phyloP scores from a whole-genome alignment of 768 basidiomycete species.

The Stropharia rugosoannulata region DNA sequence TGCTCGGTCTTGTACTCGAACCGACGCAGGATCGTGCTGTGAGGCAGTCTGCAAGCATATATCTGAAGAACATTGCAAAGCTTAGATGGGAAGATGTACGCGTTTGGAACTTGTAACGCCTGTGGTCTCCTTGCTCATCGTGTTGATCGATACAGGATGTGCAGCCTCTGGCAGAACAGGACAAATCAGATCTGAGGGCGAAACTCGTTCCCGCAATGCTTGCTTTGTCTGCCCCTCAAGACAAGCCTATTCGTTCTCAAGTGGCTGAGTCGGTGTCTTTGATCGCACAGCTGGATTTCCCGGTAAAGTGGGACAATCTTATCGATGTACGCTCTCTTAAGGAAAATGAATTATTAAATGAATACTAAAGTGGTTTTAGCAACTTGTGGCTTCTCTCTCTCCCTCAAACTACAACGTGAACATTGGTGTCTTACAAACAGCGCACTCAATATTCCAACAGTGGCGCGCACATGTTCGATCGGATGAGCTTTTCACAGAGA shows the following conservation, averaged over 20 bases:
- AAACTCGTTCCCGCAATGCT: conserved; percentile 94
- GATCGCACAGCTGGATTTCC: conserved; percentile 92
- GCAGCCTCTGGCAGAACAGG: conserved; percentile 63
- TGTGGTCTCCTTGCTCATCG: neutral
- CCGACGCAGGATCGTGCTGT: conserved; percentile 64
- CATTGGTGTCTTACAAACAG: conserved; percentile 88
- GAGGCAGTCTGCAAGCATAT: conserved; percentile 83
- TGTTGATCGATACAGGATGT: conserved; percentile 53
- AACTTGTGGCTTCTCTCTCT: conserved; percentile 85
- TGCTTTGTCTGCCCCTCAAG: conserved; percentile 66
- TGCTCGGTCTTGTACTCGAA: conserved; percentile 78
- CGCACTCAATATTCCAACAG: conserved; percentile 92
- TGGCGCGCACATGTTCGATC: conserved; percentile 93
- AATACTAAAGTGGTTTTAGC: conserved; percentile 42
- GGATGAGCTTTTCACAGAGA: conserved; percentile 83
- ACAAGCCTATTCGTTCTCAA: conserved; percentile 77
- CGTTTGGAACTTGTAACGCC: conserved; percentile 5
- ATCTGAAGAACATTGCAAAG: conserved; percentile 90
- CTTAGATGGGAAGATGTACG: conserved; percentile 86
- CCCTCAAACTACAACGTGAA: conserved; percentile 81
- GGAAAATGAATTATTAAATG: neutral
- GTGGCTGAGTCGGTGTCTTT: conserved; percentile 92
- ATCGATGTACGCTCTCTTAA: conserved; percentile 69
- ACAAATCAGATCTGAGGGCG: conserved; percentile 70
- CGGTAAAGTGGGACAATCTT: conserved; percentile 81